Evolutionary conservation across 345 rosid genomes (phyloP).

Genomic region (Eucalyptus microcorys): DNA sequence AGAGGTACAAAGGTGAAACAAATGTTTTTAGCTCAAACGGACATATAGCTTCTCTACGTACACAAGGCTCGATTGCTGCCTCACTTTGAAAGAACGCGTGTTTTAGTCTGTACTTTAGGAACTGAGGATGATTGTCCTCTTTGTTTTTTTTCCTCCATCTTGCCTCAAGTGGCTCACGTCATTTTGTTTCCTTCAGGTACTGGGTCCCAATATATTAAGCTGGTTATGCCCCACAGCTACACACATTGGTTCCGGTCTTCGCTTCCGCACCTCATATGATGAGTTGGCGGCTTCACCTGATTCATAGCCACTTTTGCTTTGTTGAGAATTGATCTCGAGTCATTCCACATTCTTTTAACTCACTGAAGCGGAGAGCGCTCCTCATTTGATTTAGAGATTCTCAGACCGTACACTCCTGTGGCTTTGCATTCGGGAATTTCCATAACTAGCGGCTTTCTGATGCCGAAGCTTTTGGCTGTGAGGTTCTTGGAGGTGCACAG

Average conservation of each 20-base stretch:
- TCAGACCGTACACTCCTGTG: background rate
- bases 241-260: slow-evolving; percentile 71
- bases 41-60: background rate
- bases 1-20: background rate
- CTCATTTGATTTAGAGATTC: background rate
- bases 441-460: background rate
- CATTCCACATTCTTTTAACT: background rate
- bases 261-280: slow-evolving; percentile 56
- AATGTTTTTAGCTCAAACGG: background rate
- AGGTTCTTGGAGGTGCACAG: background rate
- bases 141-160: background rate
- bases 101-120: background rate
- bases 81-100: background rate
- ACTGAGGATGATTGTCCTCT: background rate
- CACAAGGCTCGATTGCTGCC: background rate
- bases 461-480: background rate
- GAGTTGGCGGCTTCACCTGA: slow-evolving; percentile 5
- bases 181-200: slow-evolving; percentile 32
- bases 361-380: background rate
- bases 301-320: background rate
- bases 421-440: background rate
- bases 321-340: background rate
- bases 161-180: background rate
- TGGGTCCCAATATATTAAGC: slow-evolving; percentile 63
- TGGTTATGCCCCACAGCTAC: slow-evolving; percentile 68